These are phyloP conservation scores for Pleurotus sapidus DNA, from an alignment of 768 basidiomycete genomes.

Conservation along the genomic window DNA sequence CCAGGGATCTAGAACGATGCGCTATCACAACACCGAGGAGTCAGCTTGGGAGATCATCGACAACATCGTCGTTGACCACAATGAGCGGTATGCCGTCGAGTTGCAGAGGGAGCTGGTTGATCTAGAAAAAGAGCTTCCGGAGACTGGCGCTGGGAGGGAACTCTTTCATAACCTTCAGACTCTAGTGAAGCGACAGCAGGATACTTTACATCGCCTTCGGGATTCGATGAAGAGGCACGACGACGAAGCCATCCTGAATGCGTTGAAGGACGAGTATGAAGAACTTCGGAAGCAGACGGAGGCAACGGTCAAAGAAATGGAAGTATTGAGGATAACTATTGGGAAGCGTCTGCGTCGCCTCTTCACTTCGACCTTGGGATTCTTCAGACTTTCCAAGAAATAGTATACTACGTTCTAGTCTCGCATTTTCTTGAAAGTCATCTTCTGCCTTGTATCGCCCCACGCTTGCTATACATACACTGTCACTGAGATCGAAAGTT, in stretches of 20 bases:
- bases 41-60: conserved; percentile 21
- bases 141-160: conserved; percentile 24
- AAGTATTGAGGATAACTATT: conserved; percentile 4
- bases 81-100: conserved; percentile 8
- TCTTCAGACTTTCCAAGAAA: neutral
- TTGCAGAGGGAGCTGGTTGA: conserved; percentile 20
- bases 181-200: conserved; percentile 10
- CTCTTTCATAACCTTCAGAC: conserved; percentile 10
- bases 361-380: neutral
- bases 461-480: no score
- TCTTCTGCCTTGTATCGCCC: no score
- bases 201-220: conserved; percentile 8
- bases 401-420: no score
- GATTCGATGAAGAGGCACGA: conserved; percentile 1
- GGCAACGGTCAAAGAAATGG: conserved; percentile 7
- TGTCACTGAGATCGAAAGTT: no score
- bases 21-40: conserved; percentile 24
- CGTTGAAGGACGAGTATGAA: conserved; percentile 9
- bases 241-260: neutral
- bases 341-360: conserved; percentile 8
- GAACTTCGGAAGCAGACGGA: conserved; percentile 5
- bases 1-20: conserved; percentile 34
- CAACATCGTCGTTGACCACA: conserved; percentile 22
- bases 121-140: conserved; percentile 23
- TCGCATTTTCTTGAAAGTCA: no score